A percentile compares a stretch with the other conserved stretches of the same genome.
Evolutionary conservation across 345 rosid species (phyloP).

Genomic region (thale cress (Arabidopsis thaliana)): TAIR10.1 NC_003075.7:15019501-15020000

Average conservation of each 20-base stretch:
- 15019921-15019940: constrained; percentile 19
- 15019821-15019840: background rate
- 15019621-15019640: constrained; percentile 87
- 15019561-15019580: constrained; percentile 58
- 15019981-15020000: constrained; percentile 50
- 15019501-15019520: constrained; percentile 33
- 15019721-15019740: constrained; percentile 38
- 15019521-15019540: constrained; percentile 39
- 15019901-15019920: constrained; percentile 40
- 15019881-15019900: constrained; percentile 40
- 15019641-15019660: constrained; percentile 72
- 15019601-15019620: constrained; percentile 57
- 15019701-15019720: constrained; percentile 59
- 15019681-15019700: constrained; percentile 50
- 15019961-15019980: constrained; percentile 31
- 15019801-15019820: constrained; percentile 14
- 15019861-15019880: background rate
- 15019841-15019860: background rate
- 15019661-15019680: constrained; percentile 63
- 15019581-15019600: constrained; percentile 66
- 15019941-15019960: constrained; percentile 5
- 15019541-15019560: constrained; percentile 54
- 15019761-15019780: constrained; percentile 25
- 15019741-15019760: constrained; percentile 14
- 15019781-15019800: background rate